A percentile compares a stretch with the other conserved stretches of the same genome.
Conservation (phyloP, 2,329 filamentous ascomycete genomes). For the Stemphylium vesicarium region DNA sequence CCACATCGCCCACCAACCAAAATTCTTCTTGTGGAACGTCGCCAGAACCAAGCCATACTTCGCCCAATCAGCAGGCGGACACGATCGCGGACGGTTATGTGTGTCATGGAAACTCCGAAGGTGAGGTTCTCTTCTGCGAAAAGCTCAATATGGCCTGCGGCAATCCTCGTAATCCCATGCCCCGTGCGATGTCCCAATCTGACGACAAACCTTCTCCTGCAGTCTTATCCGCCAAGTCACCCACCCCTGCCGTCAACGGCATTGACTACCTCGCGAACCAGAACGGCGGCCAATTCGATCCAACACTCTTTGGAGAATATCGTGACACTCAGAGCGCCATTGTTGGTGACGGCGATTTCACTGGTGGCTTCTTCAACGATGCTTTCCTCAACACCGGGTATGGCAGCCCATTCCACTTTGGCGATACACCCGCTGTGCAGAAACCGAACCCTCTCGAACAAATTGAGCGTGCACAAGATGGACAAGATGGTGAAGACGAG, state of each 20-base stretch:
- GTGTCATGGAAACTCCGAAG: constrained; percentile 58
- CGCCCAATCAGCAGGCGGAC: constrained; percentile 74
- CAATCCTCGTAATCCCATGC: constrained; percentile 60
- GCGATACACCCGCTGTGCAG: constrained; percentile 52
- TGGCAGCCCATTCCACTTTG: constrained; percentile 78
- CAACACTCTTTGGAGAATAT: constrained; percentile 89
- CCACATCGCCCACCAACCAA: constrained; percentile 57
- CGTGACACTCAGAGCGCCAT: constrained; percentile 87
- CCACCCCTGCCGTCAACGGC: constrained; percentile 53
- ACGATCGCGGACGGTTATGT: constrained; percentile 48
- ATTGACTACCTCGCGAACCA: constrained; percentile 80
- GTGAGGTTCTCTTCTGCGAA: constrained; percentile 62
- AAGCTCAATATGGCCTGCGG: constrained; percentile 64
- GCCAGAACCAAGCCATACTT: constrained; percentile 76
- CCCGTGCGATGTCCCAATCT: constrained; percentile 56
- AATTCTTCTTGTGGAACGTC: constrained; percentile 75
- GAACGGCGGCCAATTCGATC: constrained; percentile 86
- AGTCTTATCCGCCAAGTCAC: constrained; percentile 43
- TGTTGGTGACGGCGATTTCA: constrained; percentile 69
- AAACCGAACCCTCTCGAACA: constrained; percentile 73
- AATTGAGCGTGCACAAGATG: constrained; percentile 77
- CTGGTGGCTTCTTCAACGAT: constrained; percentile 74
- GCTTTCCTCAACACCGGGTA: constrained; percentile 80
- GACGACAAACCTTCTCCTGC: constrained; percentile 48
- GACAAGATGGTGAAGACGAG: constrained; percentile 73